Conservation (phyloP, 495 filamentous ascomycete species). For the Trichoderma virens region DNA sequence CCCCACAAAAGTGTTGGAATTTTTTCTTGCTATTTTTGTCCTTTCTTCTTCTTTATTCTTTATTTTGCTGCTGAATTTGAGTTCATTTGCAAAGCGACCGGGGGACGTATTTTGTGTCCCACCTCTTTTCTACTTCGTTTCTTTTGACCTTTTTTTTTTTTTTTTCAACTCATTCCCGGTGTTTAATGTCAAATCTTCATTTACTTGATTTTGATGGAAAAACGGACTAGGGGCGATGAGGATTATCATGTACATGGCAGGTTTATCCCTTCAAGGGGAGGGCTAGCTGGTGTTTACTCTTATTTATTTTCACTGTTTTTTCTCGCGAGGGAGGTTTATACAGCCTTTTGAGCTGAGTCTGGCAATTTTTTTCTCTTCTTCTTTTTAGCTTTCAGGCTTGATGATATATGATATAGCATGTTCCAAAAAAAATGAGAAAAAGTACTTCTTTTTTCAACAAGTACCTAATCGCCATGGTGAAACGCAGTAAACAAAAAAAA, state of each 20-base stretch:
- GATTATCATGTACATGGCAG: not conserved
- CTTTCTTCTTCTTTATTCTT: not conserved
- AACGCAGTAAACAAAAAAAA: too few relatives aligned
- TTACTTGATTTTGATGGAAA: not conserved
- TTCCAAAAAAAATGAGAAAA: not conserved
- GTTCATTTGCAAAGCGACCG: too few relatives aligned
- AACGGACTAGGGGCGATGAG: not conserved
- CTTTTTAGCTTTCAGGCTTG: not conserved
- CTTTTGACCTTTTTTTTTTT: not conserved
- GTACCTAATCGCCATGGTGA: not conserved
- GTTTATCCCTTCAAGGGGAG: not conserved
- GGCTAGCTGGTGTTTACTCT: not conserved
- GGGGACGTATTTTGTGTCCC: slow-evolving; percentile 14
- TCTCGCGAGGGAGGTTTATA: not conserved
- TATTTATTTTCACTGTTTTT: not conserved
- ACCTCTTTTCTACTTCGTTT: not conserved
- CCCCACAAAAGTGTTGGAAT: not conserved
- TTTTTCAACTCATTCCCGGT: not conserved
- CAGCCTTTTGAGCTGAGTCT: too few relatives aligned
- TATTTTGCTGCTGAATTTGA: too few relatives aligned
- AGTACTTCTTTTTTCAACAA: not conserved
- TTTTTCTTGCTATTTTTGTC: not conserved
- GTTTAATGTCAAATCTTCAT: not conserved
- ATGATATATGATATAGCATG: not conserved
- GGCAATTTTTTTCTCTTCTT: not conserved